These are phyloP conservation scores for Colletotrichum lentis DNA, from an alignment of 2,329 filamentous ascomycete genomes.

Conservation along the genomic window DNA sequence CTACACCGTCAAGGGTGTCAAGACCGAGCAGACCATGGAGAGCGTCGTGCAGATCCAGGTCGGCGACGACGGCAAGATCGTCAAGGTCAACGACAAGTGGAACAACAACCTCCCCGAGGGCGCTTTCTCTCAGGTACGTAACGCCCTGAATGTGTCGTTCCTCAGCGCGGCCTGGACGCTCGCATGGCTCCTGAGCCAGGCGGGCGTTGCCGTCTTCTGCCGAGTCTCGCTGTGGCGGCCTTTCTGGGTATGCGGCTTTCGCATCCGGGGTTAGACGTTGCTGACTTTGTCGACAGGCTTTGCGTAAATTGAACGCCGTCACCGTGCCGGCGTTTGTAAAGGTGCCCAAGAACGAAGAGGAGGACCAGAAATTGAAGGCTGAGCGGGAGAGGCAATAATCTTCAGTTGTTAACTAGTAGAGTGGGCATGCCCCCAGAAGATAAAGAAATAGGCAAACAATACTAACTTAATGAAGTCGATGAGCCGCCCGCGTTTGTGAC, in stretches of 20 bases:
- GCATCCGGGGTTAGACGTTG: background rate
- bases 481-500: too few relatives aligned
- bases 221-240: slow-evolving; percentile 40
- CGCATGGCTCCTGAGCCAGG: slow-evolving; percentile 12
- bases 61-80: slow-evolving; percentile 47
- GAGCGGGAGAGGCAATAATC: slow-evolving; percentile 41
- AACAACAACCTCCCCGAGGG: slow-evolving; percentile 49
- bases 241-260: slow-evolving; percentile 35
- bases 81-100: slow-evolving; percentile 50
- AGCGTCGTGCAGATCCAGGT: slow-evolving; percentile 47
- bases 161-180: background rate
- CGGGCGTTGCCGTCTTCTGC: slow-evolving; percentile 25
- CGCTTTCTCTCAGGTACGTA: slow-evolving; percentile 46
- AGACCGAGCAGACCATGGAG: slow-evolving; percentile 45
- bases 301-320: slow-evolving; percentile 50
- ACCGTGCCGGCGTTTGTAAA: slow-evolving; percentile 47
- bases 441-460: too few relatives aligned
- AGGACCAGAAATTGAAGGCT: slow-evolving; percentile 46
- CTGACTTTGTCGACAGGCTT: slow-evolving; percentile 41
- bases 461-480: too few relatives aligned
- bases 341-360: slow-evolving; percentile 48
- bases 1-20: slow-evolving; percentile 48
- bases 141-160: slow-evolving; percentile 16
- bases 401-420: too few relatives aligned
- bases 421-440: fast-evolving